Evolutionary conservation across 768 basidiomycete genomes (phyloP).

Genomic region (Strobilomyces dryophilus): DNA sequence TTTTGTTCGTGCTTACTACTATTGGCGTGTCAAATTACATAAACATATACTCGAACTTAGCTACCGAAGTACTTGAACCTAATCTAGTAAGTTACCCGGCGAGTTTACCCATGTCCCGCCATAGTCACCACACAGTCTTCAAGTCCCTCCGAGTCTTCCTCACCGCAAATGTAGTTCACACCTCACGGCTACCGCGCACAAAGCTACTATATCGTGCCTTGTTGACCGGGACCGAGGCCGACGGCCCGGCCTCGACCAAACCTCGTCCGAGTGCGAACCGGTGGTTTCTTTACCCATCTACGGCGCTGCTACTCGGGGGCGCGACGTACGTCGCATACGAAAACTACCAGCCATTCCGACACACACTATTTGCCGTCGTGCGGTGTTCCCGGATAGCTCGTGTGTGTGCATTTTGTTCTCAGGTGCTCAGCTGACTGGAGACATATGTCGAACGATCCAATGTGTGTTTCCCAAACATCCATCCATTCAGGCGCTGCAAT

Average conservation of each 20-base stretch:
- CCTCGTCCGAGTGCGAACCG: constrained; percentile 5
- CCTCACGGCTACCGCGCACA: constrained; percentile 1
- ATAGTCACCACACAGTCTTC: constrained; percentile 11
- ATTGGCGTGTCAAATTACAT: no score
- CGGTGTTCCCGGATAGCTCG: constrained; percentile 80
- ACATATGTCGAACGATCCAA: constrained; percentile 16
- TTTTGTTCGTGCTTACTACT: not conserved
- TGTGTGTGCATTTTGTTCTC: constrained; percentile 30
- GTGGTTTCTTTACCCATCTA: constrained; percentile 26
- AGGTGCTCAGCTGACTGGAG: constrained; percentile 23
- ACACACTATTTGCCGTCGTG: constrained; percentile 65
- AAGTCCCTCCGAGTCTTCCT: constrained; percentile 10
- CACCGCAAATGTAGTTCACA: not conserved
- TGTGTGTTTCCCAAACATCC: not conserved
- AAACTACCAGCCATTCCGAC: constrained; percentile 67
- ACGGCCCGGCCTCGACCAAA: not conserved
- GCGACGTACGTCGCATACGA: constrained; percentile 52
- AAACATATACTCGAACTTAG: no score
- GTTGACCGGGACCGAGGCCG: constrained; percentile 5
- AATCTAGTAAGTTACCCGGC: not conserved
- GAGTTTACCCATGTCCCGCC: constrained; percentile 15
- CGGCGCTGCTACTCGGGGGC: constrained; percentile 28
- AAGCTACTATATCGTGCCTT: constrained; percentile 9
- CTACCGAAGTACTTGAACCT: not conserved
- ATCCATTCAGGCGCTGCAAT: constrained; percentile 51